These are phyloP conservation scores for Dactylellina parvicollis DNA, from an alignment of 2,329 filamentous ascomycete species.

Conservation along the genomic window DNA sequence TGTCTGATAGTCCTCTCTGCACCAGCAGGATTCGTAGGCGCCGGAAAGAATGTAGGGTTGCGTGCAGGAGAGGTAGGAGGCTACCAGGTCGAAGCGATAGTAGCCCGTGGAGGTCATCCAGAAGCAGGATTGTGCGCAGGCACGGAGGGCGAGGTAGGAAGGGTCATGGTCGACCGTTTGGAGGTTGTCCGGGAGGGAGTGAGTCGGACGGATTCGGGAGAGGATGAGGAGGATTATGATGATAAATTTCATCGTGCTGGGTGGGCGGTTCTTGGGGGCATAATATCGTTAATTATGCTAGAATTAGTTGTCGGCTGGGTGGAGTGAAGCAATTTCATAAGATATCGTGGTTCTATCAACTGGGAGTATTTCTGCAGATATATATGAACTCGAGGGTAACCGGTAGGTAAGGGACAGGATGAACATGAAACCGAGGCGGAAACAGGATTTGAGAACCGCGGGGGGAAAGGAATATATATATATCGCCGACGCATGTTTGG, in stretches of 20 bases:
- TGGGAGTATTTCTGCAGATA: background rate
- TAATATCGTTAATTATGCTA: background rate
- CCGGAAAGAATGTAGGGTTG: slow-evolving; percentile 39
- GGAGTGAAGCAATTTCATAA: too few relatives aligned
- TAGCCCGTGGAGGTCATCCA: slow-evolving; percentile 24
- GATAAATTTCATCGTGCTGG: background rate
- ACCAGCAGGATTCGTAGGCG: slow-evolving; percentile 45
- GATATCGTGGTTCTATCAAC: background rate
- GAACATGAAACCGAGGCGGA: background rate
- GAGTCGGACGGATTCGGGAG: background rate
- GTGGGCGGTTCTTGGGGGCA: background rate
- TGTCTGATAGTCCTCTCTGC: slow-evolving; percentile 14
- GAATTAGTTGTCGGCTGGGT: too few relatives aligned
- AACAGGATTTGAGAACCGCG: background rate
- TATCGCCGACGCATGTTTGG: background rate
- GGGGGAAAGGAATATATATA: background rate
- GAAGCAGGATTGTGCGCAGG: slow-evolving; percentile 44
- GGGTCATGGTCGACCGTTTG: slow-evolving; percentile 27
- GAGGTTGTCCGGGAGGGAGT: slow-evolving; percentile 15
- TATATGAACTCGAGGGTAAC: background rate
- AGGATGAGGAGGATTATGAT: background rate
- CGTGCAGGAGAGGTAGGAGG: slow-evolving; percentile 38
- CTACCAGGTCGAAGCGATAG: slow-evolving; percentile 38
- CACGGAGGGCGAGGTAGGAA: slow-evolving; percentile 26
- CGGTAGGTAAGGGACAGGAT: too few relatives aligned